A percentile compares a stretch with the other conserved stretches of the same genome.
Evolutionary conservation across 2,329 filamentous ascomycete species (phyloP).

Genomic region (Paramyrothecium roridum): DNA sequence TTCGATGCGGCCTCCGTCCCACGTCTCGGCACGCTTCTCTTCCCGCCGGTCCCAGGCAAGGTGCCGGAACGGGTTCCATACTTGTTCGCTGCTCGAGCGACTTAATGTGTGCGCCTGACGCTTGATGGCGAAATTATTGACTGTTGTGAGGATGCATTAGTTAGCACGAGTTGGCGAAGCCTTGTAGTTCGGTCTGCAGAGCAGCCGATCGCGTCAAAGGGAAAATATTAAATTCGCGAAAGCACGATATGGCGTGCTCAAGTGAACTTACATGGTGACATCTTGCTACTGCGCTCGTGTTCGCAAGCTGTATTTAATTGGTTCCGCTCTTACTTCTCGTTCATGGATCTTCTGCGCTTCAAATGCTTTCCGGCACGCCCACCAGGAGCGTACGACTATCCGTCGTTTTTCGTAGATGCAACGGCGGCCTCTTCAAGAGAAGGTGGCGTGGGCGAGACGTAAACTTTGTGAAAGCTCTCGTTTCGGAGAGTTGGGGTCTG

Average conservation of each 20-base stretch:
- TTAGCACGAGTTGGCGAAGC: slow-evolving; percentile 10
- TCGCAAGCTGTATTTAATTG: too few relatives aligned
- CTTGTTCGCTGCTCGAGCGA: slow-evolving; percentile 32
- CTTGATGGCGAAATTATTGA: slow-evolving; percentile 44
- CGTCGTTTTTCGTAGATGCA: not conserved
- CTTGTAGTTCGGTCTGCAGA: not conserved
- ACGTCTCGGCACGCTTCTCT: slow-evolving; percentile 27
- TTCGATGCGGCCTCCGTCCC: slow-evolving; percentile 29
- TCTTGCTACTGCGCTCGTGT: too few relatives aligned
- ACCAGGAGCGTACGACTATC: not conserved
- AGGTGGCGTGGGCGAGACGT: not conserved
- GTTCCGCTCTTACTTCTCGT: not conserved
- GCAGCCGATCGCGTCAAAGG: too few relatives aligned
- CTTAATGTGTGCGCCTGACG: slow-evolving; percentile 39
- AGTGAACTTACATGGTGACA: too few relatives aligned
- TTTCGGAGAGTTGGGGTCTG: not conserved
- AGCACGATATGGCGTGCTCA: too few relatives aligned
- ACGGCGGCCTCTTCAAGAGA: not conserved
- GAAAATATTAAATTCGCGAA: too few relatives aligned
- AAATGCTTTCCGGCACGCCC: not conserved
- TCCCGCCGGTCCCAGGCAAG: slow-evolving; percentile 28
- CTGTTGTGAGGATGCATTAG: slow-evolving; percentile 22
- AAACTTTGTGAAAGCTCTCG: not conserved
- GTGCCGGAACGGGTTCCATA: slow-evolving; percentile 43
- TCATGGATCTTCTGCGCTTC: not conserved